These are phyloP conservation scores for Suillus occidentalis DNA, from an alignment of 768 basidiomycete species.

Conservation along the genomic window DNA sequence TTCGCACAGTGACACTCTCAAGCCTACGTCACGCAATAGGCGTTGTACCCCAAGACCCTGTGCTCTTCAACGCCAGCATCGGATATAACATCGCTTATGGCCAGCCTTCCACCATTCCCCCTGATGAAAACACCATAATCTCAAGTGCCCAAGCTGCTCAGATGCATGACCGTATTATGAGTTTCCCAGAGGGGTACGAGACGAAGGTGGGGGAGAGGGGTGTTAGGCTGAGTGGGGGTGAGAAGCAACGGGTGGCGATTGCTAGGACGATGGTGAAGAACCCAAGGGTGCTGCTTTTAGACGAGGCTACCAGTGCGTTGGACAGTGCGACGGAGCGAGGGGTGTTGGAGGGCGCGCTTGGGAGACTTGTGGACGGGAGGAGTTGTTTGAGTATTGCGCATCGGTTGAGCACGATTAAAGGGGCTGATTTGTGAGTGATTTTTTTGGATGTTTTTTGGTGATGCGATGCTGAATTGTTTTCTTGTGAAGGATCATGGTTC, in stretches of 20 bases:
- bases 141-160: conserved; percentile 78
- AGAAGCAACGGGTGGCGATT: conserved; percentile 88
- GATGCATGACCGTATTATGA: conserved; percentile 83
- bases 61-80: conserved; percentile 72
- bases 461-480: background rate
- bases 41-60: conserved; percentile 66
- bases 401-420: conserved; percentile 48
- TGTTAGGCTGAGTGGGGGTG: conserved; percentile 80
- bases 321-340: conserved; percentile 91
- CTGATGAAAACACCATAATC: conserved; percentile 64
- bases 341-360: conserved; percentile 61
- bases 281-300: conserved; percentile 76
- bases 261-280: conserved; percentile 86
- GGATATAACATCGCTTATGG: conserved; percentile 71
- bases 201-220: conserved; percentile 92
- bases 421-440: conserved; percentile 55
- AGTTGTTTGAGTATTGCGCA: conserved; percentile 30
- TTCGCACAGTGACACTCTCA: conserved; percentile 82
- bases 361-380: conserved; percentile 15
- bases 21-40: conserved; percentile 82
- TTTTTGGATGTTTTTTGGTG: background rate
- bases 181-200: conserved; percentile 83
- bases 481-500: conserved; percentile 72
- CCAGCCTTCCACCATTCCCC: conserved; percentile 51
- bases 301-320: conserved; percentile 79